phyloP scores from a whole-genome alignment of 345 rosid genomes.

The Boechera retrofracta region DNA sequence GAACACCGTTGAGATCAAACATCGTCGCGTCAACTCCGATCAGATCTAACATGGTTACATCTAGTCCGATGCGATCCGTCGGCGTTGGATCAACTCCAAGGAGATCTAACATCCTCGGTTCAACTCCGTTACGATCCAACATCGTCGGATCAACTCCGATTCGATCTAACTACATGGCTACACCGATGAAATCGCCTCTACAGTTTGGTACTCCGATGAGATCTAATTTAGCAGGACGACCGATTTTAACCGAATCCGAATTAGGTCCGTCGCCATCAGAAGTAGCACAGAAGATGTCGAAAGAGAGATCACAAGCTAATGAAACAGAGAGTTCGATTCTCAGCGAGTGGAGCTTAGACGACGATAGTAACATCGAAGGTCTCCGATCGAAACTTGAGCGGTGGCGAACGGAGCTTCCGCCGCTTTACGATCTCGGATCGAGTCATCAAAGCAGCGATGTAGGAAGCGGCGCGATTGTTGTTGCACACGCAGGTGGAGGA shows the following conservation, averaged over 20 bases:
- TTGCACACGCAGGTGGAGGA: constrained; percentile 30
- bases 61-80: constrained; percentile 41
- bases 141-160: constrained; percentile 43
- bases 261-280: constrained; percentile 91
- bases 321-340: constrained; percentile 62
- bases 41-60: constrained; percentile 32
- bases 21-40: constrained; percentile 41
- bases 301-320: constrained; percentile 37
- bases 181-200: constrained; percentile 46
- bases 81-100: constrained; percentile 38
- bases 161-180: constrained; percentile 35
- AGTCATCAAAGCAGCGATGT: constrained; percentile 45
- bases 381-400: constrained; percentile 77
- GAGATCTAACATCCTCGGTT: constrained; percentile 31
- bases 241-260: constrained; percentile 64
- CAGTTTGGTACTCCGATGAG: constrained; percentile 46
- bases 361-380: constrained; percentile 69
- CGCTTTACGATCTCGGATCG: constrained; percentile 60
- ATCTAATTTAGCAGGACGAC: constrained; percentile 41
- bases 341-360: constrained; percentile 64
- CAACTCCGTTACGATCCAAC: constrained; percentile 39
- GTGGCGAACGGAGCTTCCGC: constrained; percentile 82
- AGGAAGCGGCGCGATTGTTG: constrained; percentile 21
- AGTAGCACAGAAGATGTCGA: constrained; percentile 69
- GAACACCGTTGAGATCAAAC: constrained; percentile 46